These are phyloP conservation scores for Crassisporium funariophilum DNA, from an alignment of 768 basidiomycete genomes.

Conservation along the genomic window DNA sequence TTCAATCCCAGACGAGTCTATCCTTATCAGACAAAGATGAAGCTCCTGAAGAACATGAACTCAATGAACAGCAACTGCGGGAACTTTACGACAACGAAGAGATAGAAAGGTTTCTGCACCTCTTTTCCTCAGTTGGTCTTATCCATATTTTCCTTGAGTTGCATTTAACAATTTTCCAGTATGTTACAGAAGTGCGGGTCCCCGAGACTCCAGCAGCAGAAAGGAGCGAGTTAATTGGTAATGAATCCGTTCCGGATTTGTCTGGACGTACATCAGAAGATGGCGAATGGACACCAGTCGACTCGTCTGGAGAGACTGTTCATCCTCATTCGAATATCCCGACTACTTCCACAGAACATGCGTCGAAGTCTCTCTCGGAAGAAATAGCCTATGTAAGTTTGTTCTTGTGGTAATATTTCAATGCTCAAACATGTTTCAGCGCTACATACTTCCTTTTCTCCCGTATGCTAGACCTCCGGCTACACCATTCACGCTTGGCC, in stretches of 20 bases:
- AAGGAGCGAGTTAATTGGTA: slow-evolving; percentile 1
- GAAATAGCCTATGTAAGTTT: slow-evolving; percentile 28
- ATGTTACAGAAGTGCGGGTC: slow-evolving; percentile 58
- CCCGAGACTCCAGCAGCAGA: slow-evolving; percentile 23
- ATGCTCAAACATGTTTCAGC: slow-evolving; percentile 20
- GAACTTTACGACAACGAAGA: slow-evolving; percentile 66
- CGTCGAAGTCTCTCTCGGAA: slow-evolving; percentile 23
- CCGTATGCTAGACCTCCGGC: slow-evolving; percentile 41
- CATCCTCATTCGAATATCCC: neutral
- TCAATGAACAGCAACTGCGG: slow-evolving; percentile 57
- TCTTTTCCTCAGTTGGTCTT: slow-evolving; percentile 55
- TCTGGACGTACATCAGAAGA: slow-evolving; percentile 10
- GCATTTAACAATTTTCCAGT: slow-evolving; percentile 33
- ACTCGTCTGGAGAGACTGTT: neutral
- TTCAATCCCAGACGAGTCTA: slow-evolving; percentile 7
- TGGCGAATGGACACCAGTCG: slow-evolving; percentile 14
- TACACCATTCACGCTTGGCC: slow-evolving; percentile 55
- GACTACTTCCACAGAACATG: neutral
- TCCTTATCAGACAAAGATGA: slow-evolving; percentile 1
- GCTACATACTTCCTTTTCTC: slow-evolving; percentile 48
- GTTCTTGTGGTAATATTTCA: neutral
- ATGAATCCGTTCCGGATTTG: neutral
- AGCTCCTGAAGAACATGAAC: slow-evolving; percentile 25
- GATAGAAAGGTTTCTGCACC: slow-evolving; percentile 56
- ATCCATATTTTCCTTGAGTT: neutral